phyloP scores from a whole-genome alignment of 208 protist species.

The Lotmaria passim region DNA sequence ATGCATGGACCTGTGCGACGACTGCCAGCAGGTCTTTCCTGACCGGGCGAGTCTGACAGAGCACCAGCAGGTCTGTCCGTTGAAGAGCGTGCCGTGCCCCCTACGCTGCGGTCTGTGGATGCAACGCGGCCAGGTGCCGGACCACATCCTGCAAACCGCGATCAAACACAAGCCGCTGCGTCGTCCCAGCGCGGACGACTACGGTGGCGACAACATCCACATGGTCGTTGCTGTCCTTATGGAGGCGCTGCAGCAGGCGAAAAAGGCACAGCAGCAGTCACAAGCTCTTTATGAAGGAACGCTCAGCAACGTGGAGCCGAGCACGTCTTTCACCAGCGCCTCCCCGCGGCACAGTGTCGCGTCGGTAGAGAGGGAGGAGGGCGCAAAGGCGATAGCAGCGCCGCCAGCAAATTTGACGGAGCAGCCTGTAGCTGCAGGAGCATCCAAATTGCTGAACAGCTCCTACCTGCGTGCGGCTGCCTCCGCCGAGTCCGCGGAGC shows the following conservation, averaged over 20 bases:
- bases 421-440: not conserved
- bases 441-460: conserved; percentile 6
- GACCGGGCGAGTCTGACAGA: conserved; percentile 11
- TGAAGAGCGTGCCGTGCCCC: conserved; percentile 36
- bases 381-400: not conserved
- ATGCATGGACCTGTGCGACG: conserved; percentile 7
- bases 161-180: conserved; percentile 28
- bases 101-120: conserved; percentile 37
- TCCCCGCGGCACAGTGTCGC: conserved; percentile 12
- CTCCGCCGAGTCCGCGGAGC: not conserved
- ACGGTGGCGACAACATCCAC: conserved; percentile 37
- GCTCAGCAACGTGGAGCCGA: conserved; percentile 1
- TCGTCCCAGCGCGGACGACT: conserved; percentile 25
- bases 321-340: conserved; percentile 3
- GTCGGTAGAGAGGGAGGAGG: not conserved
- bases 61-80: conserved; percentile 30
- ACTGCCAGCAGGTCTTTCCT: conserved; percentile 21
- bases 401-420: too few species aligned
- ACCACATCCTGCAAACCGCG: conserved; percentile 35
- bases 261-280: conserved; percentile 7
- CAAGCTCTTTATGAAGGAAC: not conserved
- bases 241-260: conserved; percentile 32
- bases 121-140: conserved; percentile 28
- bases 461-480: not conserved
- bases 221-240: conserved; percentile 42